Conservation (phyloP, 129 eudicot species). For the Ambrosia artemisiifolia region DNA sequence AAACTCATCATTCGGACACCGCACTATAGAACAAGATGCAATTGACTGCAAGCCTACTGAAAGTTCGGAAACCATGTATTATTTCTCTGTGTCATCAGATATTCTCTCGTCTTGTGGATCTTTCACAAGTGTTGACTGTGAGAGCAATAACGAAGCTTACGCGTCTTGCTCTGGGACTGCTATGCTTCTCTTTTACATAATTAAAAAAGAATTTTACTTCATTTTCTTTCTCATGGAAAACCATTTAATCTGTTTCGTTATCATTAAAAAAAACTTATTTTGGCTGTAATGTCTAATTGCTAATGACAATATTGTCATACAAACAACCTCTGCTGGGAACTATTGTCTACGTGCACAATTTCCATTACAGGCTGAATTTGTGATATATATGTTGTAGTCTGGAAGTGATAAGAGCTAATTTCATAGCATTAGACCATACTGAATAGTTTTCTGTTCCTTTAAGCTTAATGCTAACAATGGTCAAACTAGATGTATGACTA, state of each 20-base stretch:
- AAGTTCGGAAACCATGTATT: slow-evolving; percentile 6
- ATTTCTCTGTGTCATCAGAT: slow-evolving; percentile 6
- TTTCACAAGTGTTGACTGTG: slow-evolving; percentile 1
- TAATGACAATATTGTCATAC: too few species aligned
- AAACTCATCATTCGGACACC: slow-evolving; percentile 2
- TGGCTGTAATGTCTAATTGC: neutral
- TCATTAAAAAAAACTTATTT: neutral
- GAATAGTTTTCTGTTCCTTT: too few species aligned
- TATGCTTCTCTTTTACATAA: slow-evolving; percentile 21
- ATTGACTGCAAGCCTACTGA: neutral
- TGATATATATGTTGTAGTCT: too few species aligned
- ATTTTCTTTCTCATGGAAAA: too few species aligned
- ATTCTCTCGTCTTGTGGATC: slow-evolving; percentile 20
- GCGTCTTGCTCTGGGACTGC: slow-evolving; percentile 29
- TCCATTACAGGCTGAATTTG: too few species aligned
- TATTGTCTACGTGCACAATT: too few species aligned
- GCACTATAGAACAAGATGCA: slow-evolving; percentile 20
- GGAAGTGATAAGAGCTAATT: too few species aligned
- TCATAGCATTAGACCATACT: too few species aligned
- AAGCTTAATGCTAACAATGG: too few species aligned
- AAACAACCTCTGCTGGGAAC: too few species aligned
- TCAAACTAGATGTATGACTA: too few species aligned
- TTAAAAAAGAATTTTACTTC: neutral
- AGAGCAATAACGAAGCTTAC: slow-evolving; percentile 19
- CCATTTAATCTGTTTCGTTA: too few species aligned